phyloP scores from a whole-genome alignment of 1,139 yeast species.

The Hyphopichia wangnamkhiaoensis region DNA sequence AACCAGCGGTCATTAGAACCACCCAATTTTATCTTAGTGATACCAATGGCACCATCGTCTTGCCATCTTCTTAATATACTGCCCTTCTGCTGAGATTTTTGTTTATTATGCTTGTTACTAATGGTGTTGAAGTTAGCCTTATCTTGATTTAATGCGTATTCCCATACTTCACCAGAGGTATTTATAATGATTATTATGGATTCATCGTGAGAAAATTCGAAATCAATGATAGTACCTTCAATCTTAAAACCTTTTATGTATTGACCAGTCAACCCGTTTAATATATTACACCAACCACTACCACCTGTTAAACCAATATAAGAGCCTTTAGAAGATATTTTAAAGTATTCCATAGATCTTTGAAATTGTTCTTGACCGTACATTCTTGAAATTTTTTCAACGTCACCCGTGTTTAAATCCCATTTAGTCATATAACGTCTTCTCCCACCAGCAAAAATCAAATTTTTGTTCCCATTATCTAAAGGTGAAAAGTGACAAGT shows the following conservation, averaged over 20 bases:
- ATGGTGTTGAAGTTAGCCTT: slow-evolving; percentile 3
- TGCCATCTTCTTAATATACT: slow-evolving; percentile 70
- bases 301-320: slow-evolving; percentile 78
- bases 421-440: slow-evolving; percentile 90
- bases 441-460: slow-evolving; percentile 85
- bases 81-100: slow-evolving; percentile 13
- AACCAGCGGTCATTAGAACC: slow-evolving; percentile 79
- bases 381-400: slow-evolving; percentile 83
- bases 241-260: slow-evolving; percentile 86
- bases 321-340: slow-evolving; percentile 67
- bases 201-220: slow-evolving; percentile 67
- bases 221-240: slow-evolving; percentile 81
- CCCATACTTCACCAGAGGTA: slow-evolving; percentile 90
- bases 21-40: slow-evolving; percentile 77
- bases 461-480: slow-evolving; percentile 44
- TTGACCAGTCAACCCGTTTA: slow-evolving; percentile 77
- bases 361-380: slow-evolving; percentile 90
- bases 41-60: slow-evolving; percentile 84
- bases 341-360: slow-evolving; percentile 83
- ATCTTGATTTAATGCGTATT: slow-evolving; percentile 55
- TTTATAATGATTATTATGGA: slow-evolving; percentile 62
- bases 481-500: slow-evolving; percentile 63
- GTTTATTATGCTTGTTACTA: slow-evolving; percentile 6
- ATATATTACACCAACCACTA: slow-evolving; percentile 86
- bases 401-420: slow-evolving; percentile 74